These are phyloP conservation scores for Populus pruinosa DNA, from an alignment of 345 rosid species.

Conservation along the genomic window DNA sequence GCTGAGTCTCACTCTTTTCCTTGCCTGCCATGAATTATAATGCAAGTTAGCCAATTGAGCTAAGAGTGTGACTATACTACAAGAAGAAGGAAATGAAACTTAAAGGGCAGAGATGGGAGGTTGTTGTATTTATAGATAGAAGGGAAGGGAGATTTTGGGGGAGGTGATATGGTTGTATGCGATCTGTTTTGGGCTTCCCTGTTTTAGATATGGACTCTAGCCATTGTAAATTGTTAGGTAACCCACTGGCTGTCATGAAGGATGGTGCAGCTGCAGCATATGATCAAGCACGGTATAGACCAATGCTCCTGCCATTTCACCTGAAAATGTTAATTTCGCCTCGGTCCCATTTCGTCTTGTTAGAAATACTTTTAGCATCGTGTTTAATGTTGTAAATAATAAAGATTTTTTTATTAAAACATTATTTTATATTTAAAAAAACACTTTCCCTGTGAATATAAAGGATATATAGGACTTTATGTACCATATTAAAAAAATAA, in stretches of 20 bases:
- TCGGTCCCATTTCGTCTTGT: slow-evolving; percentile 3
- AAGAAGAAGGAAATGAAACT: slow-evolving; percentile 6
- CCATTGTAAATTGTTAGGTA: slow-evolving; percentile 3
- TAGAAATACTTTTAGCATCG: background rate
- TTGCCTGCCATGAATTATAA: slow-evolving; percentile 22
- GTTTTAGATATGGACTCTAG: slow-evolving; percentile 14
- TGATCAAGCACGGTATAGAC: slow-evolving; percentile 25
- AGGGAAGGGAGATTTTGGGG: background rate
- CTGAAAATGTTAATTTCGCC: slow-evolving; percentile 8
- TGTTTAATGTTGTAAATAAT: no score
- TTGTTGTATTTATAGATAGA: slow-evolving; percentile 16
- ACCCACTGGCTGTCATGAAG: slow-evolving; percentile 27
- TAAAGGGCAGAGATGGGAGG: background rate
- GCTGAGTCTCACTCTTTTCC: slow-evolving; percentile 6
- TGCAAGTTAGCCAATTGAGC: background rate
- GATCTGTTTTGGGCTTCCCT: background rate
- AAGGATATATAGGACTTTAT: no score
- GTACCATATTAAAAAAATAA: no score
- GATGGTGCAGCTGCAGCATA: slow-evolving; percentile 13
- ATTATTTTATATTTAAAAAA: no score
- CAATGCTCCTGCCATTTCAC: slow-evolving; percentile 15
- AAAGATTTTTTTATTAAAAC: no score
- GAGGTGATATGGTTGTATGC: background rate
- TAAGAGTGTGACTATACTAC: background rate
- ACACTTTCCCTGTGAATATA: no score